Percentiles rank a stretch among this genome's conserved stretches.
phyloP scores from a whole-genome alignment of 164 flowering plant species.

The Magnolia changhungtana region DNA sequence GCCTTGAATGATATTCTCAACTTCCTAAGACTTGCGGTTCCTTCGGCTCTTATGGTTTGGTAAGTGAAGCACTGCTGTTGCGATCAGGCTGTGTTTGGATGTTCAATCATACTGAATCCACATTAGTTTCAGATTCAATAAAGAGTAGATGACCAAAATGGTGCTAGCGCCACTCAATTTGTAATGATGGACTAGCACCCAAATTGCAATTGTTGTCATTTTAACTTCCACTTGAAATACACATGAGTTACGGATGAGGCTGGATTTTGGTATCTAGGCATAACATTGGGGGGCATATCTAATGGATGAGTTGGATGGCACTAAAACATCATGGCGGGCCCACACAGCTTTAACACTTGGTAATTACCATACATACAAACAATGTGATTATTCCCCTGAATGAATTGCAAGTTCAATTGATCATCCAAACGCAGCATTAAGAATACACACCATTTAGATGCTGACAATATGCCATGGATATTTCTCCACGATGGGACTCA shows the following conservation, averaged over 20 bases:
- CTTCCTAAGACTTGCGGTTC: slow-evolving; percentile 19
- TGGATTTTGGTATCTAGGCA: too few relatives aligned
- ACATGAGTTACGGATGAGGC: too few relatives aligned
- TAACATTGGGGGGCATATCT: neutral
- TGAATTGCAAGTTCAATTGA: neutral
- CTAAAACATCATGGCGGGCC: too few relatives aligned
- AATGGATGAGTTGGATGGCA: neutral
- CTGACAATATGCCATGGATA: neutral
- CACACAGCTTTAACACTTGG: too few relatives aligned
- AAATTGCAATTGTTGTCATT: neutral
- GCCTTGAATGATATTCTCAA: slow-evolving; percentile 14
- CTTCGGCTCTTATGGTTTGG: slow-evolving; percentile 26
- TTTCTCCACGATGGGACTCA: neutral
- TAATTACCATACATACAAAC: neutral
- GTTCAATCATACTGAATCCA: neutral
- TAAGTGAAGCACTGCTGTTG: neutral
- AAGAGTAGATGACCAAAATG: neutral
- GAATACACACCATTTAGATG: neutral
- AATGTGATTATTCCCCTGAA: neutral
- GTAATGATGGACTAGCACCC: neutral
- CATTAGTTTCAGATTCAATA: neutral
- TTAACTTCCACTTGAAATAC: neutral
- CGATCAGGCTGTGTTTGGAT: too few relatives aligned
- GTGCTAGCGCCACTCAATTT: neutral
- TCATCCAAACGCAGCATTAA: neutral